A percentile compares a stretch with the other conserved stretches of the same genome.
Conservation (phyloP, 352 stramenopile species). For the Globisporangium cystogenes region DNA sequence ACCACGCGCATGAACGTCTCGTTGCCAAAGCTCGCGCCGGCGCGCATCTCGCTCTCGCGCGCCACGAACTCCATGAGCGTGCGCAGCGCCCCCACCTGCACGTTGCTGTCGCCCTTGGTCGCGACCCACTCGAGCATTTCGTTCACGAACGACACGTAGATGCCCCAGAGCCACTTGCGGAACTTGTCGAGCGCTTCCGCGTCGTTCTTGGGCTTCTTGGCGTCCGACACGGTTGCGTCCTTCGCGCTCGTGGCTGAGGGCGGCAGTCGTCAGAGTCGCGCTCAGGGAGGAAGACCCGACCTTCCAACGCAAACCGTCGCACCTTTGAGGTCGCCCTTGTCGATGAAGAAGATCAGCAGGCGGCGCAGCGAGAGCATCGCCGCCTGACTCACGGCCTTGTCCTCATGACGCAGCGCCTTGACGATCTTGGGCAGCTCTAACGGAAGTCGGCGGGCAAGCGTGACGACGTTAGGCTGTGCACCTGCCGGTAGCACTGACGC, state of each 20-base stretch:
- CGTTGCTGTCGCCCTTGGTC: slow-evolving; percentile 44
- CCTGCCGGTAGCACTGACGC: too few species aligned
- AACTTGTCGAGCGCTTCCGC: slow-evolving; percentile 66
- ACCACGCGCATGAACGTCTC: slow-evolving; percentile 82
- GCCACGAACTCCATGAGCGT: slow-evolving; percentile 88
- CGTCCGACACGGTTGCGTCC: slow-evolving; percentile 4
- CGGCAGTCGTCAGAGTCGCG: background rate
- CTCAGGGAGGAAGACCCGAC: too few species aligned
- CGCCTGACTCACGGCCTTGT: slow-evolving; percentile 67
- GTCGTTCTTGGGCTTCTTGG: slow-evolving; percentile 37
- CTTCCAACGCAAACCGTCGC: background rate
- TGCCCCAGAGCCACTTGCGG: slow-evolving; percentile 76
- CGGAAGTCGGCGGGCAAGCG: too few species aligned
- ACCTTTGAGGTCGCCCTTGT: slow-evolving; percentile 72
- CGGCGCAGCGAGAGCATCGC: slow-evolving; percentile 80
- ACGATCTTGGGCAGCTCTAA: slow-evolving; percentile 69
- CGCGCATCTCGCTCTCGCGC: slow-evolving; percentile 52
- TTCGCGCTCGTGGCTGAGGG: slow-evolving; percentile 8
- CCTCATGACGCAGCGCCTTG: slow-evolving; percentile 59
- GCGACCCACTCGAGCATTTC: slow-evolving; percentile 77
- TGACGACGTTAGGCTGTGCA: too few species aligned
- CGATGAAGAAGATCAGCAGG: slow-evolving; percentile 76
- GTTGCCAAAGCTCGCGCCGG: slow-evolving; percentile 55
- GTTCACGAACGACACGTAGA: slow-evolving; percentile 79
- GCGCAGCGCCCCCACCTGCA: slow-evolving; percentile 75